Evolutionary conservation across 495 filamentous ascomycete species (phyloP).

Genomic region (Mycothermus thermophilus): DNA sequence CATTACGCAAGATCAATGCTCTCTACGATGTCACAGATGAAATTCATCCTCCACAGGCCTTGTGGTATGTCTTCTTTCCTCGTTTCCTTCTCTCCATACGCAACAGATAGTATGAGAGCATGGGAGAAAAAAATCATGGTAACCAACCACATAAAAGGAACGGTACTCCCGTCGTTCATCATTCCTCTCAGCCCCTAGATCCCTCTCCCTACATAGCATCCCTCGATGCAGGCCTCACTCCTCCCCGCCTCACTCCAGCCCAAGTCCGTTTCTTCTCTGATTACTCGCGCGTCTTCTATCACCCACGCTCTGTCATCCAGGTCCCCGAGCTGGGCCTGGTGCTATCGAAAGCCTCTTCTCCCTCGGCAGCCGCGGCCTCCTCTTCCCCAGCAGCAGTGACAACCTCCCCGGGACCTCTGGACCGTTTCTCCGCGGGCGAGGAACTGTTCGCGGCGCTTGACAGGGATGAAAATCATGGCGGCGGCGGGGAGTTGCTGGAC

Average conservation of each 20-base stretch:
- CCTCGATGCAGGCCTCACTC: constrained; percentile 53
- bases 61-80: constrained; percentile 41
- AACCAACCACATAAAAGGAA: constrained; percentile 36
- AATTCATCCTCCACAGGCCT: constrained; percentile 26
- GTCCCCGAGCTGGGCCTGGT: constrained; percentile 48
- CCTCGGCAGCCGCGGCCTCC: constrained; percentile 12
- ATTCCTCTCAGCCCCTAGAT: constrained; percentile 48
- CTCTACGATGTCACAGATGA: constrained; percentile 59
- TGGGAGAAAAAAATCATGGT: too few species aligned
- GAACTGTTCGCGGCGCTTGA: constrained; percentile 74
- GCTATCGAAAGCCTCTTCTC: constrained; percentile 40
- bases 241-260: constrained; percentile 47
- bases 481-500: constrained; percentile 82
- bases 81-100: not conserved
- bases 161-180: constrained; percentile 52
- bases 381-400: too few species aligned
- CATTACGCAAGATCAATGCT: constrained; percentile 73
- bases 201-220: constrained; percentile 65
- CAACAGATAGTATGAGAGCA: too few species aligned
- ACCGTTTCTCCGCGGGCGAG: constrained; percentile 63
- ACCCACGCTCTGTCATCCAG: constrained; percentile 78
- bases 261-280: constrained; percentile 92
- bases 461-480: constrained; percentile 65
- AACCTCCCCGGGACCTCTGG: constrained; percentile 51
- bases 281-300: constrained; percentile 80